Evolutionary conservation across 371 early-diverging fungal genomes (phyloP).

Genomic region (Rhizopus sp.): DNA sequence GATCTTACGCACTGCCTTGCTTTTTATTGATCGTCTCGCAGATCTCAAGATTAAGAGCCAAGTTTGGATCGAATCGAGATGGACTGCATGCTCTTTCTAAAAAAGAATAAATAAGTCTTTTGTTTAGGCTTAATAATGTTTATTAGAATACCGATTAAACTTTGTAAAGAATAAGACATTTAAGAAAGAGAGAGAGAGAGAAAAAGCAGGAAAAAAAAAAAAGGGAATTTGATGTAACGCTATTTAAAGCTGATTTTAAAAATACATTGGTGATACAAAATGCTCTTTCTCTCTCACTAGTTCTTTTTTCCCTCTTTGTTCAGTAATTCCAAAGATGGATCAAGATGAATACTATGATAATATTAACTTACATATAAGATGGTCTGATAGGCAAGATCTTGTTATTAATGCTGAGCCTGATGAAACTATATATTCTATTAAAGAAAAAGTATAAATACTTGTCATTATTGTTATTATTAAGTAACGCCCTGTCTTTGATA

Average conservation of each 20-base stretch:
- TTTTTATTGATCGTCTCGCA: constrained; percentile 92
- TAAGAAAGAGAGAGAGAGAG: too few relatives aligned
- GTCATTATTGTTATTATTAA: not conserved
- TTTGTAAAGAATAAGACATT: constrained; percentile 24
- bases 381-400: constrained; percentile 47
- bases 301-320: not conserved
- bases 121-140: not conserved
- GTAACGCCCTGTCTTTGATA: not conserved
- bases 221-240: not conserved
- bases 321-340: constrained; percentile 5
- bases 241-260: too few relatives aligned
- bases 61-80: constrained; percentile 72
- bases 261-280: not conserved
- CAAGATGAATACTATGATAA: constrained; percentile 36
- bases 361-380: constrained; percentile 46
- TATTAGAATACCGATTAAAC: constrained; percentile 21
- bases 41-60: constrained; percentile 89
- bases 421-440: constrained; percentile 47
- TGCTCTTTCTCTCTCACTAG: not conserved
- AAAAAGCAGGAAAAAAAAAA: not conserved
- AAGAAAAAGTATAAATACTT: constrained; percentile 46
- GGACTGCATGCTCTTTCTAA: constrained; percentile 82
- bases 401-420: constrained; percentile 33
- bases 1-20: constrained; percentile 76
- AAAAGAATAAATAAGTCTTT: not conserved